Conservation (phyloP, 1,139 yeast genomes). For the Candida sanyaensis region DNA sequence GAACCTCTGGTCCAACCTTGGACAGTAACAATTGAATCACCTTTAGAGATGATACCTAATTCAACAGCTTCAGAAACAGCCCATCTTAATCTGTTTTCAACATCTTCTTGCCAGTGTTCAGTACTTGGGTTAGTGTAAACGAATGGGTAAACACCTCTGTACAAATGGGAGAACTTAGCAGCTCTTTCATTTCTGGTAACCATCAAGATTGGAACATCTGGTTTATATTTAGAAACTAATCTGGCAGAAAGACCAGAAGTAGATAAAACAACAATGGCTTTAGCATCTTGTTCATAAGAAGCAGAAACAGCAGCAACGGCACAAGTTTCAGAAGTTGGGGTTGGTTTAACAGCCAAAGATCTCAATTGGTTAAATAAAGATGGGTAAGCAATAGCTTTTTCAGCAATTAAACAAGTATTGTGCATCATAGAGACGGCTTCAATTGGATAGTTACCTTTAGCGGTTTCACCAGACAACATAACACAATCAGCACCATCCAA, state of each 20-base stretch:
- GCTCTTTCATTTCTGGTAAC: slow-evolving; percentile 93
- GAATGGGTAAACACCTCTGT: slow-evolving; percentile 99
- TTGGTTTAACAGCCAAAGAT: slow-evolving; percentile 82
- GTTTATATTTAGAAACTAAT: slow-evolving; percentile 96
- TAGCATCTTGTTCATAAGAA: slow-evolving; percentile 93
- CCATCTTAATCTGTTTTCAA: slow-evolving; percentile 91
- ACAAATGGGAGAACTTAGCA: slow-evolving; percentile 93
- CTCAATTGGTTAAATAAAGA: slow-evolving; percentile 89
- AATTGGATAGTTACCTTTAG: slow-evolving; percentile 97
- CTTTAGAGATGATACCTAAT: slow-evolving; percentile 81
- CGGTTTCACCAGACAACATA: slow-evolving; percentile 99
- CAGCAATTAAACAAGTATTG: slow-evolving; percentile 95
- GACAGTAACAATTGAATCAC: slow-evolving; percentile 90
- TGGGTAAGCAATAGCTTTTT: slow-evolving; percentile 91
- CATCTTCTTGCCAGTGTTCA: slow-evolving; percentile 94
- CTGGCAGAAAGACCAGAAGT: slow-evolving; percentile 96
- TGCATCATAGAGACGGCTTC: slow-evolving; percentile 99
- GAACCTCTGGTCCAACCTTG: slow-evolving; percentile 99
- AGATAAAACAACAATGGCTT: slow-evolving; percentile 94
- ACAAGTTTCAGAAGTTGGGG: slow-evolving; percentile 93
- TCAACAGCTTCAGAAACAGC: slow-evolving; percentile 90
- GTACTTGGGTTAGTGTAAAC: slow-evolving; percentile 68
- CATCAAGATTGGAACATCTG: slow-evolving; percentile 96
- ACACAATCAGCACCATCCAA: slow-evolving; percentile 99
- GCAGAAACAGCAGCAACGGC: slow-evolving; percentile 98